Conservation (phyloP, 441 rosid genomes). For the Brassica balearica region DNA sequence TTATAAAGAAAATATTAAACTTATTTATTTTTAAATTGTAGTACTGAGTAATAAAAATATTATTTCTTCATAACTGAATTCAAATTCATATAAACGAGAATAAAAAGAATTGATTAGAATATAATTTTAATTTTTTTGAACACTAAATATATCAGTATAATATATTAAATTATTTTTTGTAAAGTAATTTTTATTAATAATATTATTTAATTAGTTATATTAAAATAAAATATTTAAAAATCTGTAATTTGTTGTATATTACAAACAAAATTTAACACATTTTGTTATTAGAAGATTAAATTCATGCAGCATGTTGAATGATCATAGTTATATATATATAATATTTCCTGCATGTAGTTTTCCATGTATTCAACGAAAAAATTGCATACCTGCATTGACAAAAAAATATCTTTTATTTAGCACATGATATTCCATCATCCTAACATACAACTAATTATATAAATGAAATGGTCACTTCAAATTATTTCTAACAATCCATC, state of each 20-base stretch:
- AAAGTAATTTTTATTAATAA: not conserved
- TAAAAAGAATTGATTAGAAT: not conserved
- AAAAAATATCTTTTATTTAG: not conserved
- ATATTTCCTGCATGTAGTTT: not conserved
- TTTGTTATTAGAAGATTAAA: not conserved
- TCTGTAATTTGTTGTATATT: too few species aligned
- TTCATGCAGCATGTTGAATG: not conserved
- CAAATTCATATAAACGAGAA: not conserved
- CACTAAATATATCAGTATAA: not conserved
- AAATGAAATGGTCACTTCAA: not conserved
- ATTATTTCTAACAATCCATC: not conserved
- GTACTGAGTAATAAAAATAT: not conserved
- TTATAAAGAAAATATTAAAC: not conserved
- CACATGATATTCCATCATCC: not conserved
- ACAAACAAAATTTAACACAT: not conserved
- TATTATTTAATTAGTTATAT: not conserved
- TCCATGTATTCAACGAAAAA: not conserved
- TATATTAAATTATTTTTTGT: not conserved
- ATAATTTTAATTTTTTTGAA: not conserved
- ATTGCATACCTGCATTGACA: not conserved
- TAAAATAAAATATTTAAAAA: too few species aligned
- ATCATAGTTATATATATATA: not conserved
- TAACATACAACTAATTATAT: not conserved
- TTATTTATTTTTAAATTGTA: not conserved
- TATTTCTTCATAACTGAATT: not conserved